Percentiles rank a stretch among this genome's conserved stretches.
phyloP scores from a whole-genome alignment of 108 stramenopile species.

The Cyclotella choctawhatcheeana region DNA sequence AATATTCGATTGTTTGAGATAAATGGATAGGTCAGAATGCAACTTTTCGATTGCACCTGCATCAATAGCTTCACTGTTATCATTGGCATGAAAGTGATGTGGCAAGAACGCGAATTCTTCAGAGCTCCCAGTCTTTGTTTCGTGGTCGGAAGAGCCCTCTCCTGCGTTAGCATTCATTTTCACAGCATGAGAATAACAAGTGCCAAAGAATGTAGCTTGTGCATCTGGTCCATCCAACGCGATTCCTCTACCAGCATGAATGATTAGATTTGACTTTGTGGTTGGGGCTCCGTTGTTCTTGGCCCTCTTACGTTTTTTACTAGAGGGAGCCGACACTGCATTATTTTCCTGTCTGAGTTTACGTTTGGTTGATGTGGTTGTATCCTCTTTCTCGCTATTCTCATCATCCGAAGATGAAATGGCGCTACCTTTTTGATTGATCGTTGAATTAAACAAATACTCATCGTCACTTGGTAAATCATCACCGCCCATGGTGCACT shows the following conservation, averaged over 20 bases:
- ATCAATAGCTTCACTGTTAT: neutral
- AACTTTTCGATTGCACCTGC: conserved; percentile 19
- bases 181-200: conserved; percentile 44
- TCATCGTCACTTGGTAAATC: conserved; percentile 87
- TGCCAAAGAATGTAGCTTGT: conserved; percentile 43
- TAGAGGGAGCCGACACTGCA: conserved; percentile 18
- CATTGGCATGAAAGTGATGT: conserved; percentile 19
- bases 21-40: neutral
- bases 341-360: conserved; percentile 7
- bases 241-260: conserved; percentile 57
- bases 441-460: conserved; percentile 53
- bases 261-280: conserved; percentile 39
- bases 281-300: conserved; percentile 18
- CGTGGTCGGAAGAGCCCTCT: neutral
- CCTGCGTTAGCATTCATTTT: conserved; percentile 17
- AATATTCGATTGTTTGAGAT: conserved; percentile 26
- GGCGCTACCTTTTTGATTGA: neutral
- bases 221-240: conserved; percentile 34
- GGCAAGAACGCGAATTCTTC: conserved; percentile 21
- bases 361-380: conserved; percentile 26
- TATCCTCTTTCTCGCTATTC: conserved; percentile 7
- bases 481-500: conserved; percentile 79
- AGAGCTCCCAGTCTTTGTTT: neutral
- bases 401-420: conserved; percentile 23
- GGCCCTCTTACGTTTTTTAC: conserved; percentile 43